A percentile compares a stretch with the other conserved stretches of the same genome.
Conservation (phyloP, 108 stramenopile species). For the Nannochloropsis gaditana region DNA sequence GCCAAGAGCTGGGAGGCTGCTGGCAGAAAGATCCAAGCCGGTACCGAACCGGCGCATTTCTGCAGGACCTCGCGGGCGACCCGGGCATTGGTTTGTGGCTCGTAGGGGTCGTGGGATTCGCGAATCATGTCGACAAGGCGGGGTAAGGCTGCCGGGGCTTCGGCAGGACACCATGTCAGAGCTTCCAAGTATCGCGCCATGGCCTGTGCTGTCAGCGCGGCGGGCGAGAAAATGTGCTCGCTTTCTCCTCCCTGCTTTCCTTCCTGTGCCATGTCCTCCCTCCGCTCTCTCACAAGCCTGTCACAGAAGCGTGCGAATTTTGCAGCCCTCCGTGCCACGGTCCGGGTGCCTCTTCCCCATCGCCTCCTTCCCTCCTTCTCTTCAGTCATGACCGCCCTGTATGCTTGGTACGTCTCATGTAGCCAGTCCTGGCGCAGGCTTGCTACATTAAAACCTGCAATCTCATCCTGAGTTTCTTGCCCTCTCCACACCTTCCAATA, state of each 20-base stretch:
- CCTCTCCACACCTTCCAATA: not conserved
- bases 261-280: not conserved
- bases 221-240: not conserved
- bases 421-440: not conserved
- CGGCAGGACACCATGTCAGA: conserved; percentile 3
- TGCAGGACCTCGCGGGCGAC: conserved; percentile 35
- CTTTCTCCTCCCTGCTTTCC: not conserved
- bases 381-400: not conserved
- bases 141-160: not conserved
- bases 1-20: conserved; percentile 52
- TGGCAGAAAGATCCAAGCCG: conserved; percentile 51
- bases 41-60: conserved; percentile 25
- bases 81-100: not conserved
- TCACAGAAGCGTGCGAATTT: not conserved
- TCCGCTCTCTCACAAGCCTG: not conserved
- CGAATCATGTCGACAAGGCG: conserved; percentile 25
- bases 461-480: not conserved
- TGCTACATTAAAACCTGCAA: not conserved
- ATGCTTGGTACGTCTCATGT: not conserved
- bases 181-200: conserved; percentile 38
- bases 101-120: not conserved
- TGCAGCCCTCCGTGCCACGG: not conserved
- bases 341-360: not conserved
- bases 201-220: conserved; percentile 25
- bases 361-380: not conserved